Evolutionary conservation across 2,329 filamentous ascomycete species (phyloP), one percentile per base, ranked within the genome.

Genomic region (Remersonia thermophila): DNA sequence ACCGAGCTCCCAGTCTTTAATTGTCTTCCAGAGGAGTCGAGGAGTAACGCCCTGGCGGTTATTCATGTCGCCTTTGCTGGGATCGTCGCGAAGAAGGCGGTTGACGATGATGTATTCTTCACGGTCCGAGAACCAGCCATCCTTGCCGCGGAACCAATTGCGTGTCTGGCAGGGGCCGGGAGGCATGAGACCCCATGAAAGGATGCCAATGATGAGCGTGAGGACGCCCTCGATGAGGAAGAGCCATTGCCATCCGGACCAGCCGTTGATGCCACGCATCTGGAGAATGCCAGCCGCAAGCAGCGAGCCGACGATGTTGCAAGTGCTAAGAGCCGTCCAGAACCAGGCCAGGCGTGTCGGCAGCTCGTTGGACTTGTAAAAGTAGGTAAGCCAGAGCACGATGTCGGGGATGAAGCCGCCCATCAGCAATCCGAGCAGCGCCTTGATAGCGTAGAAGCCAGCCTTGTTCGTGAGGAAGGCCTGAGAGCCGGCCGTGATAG

Each of bases 321-420:
- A 69, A 0, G 62, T 63, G 38, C 69, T 69, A 10, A 80, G 73
- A 0, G 77, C 68, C 0, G 74, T 73, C 81, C 80, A 86, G 58
- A 85, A 85, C 30, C 38, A 48, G 3, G 55, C 72, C 13, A 86
- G 58, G 1, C 82, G 69, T 9, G 70, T 67, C 0, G 80, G 78
- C 0, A 87, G 61, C 52, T 86, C 82, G 35, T 66, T 66, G 1
- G 73, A 73, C 31, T 73, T 85, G 59, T 85, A 87, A 56, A 80
- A 87, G 55, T 86, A 86, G 3, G 73, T 77, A 4, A 84, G 62
- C 55, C 79, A 85, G 0, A 81, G 59, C 11, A 81, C 69, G 15
- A 73, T 72, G 40, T 76, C 71, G 0, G 74, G 73, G 35, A 80
- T 78, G 46, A 80, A 79, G 1, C 73, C 73, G 32, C 71, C 71